A percentile compares a stretch with the other conserved stretches of the same genome.
phyloP scores from a whole-genome alignment of 306 rosid species.

The Hippophae rhamnoides region DNA sequence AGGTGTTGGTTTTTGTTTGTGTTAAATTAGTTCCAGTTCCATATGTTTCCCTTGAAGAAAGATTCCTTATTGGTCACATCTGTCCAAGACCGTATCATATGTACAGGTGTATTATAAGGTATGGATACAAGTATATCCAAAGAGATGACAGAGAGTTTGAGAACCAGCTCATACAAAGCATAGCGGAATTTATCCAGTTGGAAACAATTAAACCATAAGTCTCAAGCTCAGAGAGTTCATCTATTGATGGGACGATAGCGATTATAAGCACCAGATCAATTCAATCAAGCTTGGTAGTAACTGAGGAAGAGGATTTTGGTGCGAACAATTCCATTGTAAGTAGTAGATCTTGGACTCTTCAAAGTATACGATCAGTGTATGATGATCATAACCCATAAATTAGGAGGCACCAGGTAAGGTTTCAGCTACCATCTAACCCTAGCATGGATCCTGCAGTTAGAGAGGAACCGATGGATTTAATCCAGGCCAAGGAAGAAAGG shows the following conservation, averaged over 20 bases:
- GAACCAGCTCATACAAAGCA: constrained; percentile 67
- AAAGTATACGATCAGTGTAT: constrained; percentile 47
- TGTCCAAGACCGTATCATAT: constrained; percentile 74
- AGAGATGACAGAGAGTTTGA: constrained; percentile 77
- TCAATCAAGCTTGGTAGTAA: constrained; percentile 31
- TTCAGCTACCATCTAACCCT: too few species aligned
- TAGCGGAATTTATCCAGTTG: constrained; percentile 78
- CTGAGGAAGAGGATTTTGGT: constrained; percentile 38
- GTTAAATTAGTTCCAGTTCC: constrained; percentile 85
- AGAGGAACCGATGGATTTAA: too few species aligned
- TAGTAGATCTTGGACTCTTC: constrained; percentile 54
- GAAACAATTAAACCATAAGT: constrained; percentile 66
- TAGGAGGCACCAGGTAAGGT: constrained; percentile 31
- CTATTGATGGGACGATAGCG: constrained; percentile 76
- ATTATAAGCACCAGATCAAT: constrained; percentile 52
- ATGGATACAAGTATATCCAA: constrained; percentile 77
- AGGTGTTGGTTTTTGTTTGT: constrained; percentile 70
- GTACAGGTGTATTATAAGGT: constrained; percentile 81
- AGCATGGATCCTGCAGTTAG: too few species aligned
- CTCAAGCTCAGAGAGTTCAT: constrained; percentile 45
- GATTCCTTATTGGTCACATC: constrained; percentile 73
- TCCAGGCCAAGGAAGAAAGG: too few species aligned
- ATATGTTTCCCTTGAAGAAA: constrained; percentile 71
- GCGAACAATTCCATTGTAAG: constrained; percentile 40
- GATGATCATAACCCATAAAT: constrained; percentile 60